A percentile compares a stretch with the other conserved stretches of the same genome.
phyloP scores from a whole-genome alignment of 176 grass and related monocot species.

The Phoenix roebelenii region DNA sequence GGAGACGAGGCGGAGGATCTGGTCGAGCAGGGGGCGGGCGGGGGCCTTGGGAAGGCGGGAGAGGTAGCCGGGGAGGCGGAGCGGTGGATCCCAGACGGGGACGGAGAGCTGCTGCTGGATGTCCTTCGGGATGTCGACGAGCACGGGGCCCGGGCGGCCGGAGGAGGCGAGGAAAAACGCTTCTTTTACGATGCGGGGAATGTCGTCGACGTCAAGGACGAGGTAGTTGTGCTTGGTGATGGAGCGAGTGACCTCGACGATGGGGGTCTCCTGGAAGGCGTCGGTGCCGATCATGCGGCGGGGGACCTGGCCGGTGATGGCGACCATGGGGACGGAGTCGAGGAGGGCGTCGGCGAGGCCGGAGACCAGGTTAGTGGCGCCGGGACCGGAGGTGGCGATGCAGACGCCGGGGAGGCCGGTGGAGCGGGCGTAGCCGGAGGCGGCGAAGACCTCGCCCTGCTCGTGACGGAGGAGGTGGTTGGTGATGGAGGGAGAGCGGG shows the following conservation, averaged over 20 bases:
- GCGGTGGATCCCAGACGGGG: slow-evolving; percentile 48
- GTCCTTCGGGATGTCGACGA: slow-evolving; percentile 91
- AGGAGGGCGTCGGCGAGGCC: slow-evolving; percentile 92
- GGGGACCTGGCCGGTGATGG: slow-evolving; percentile 94
- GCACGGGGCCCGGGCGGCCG: slow-evolving; percentile 68
- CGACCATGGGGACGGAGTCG: slow-evolving; percentile 84
- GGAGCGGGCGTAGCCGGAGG: slow-evolving; percentile 70
- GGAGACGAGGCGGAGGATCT: slow-evolving; percentile 67
- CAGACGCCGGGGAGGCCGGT: slow-evolving; percentile 78
- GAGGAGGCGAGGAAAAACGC: slow-evolving; percentile 77
- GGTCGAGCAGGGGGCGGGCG: slow-evolving; percentile 43
- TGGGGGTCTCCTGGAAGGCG: slow-evolving; percentile 97
- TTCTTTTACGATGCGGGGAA: slow-evolving; percentile 76
- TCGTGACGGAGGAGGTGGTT: slow-evolving; percentile 97
- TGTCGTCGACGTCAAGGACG: slow-evolving; percentile 69
- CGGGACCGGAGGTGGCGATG: slow-evolving; percentile 87
- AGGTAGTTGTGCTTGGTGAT: slow-evolving; percentile 99
- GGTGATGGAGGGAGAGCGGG: slow-evolving; percentile 64
- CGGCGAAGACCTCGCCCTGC: slow-evolving; percentile 86
- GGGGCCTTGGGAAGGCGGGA: slow-evolving; percentile 77
- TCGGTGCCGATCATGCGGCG: slow-evolving; percentile 97
- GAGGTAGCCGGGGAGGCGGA: slow-evolving; percentile 63
- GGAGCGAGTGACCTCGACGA: slow-evolving; percentile 96
- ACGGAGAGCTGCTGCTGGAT: slow-evolving; percentile 86
- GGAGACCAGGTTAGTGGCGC: slow-evolving; percentile 94